These are phyloP conservation scores for Pestalotiopsis sp. DNA, from an alignment of 2,329 filamentous ascomycete genomes.

Conservation along the genomic window DNA sequence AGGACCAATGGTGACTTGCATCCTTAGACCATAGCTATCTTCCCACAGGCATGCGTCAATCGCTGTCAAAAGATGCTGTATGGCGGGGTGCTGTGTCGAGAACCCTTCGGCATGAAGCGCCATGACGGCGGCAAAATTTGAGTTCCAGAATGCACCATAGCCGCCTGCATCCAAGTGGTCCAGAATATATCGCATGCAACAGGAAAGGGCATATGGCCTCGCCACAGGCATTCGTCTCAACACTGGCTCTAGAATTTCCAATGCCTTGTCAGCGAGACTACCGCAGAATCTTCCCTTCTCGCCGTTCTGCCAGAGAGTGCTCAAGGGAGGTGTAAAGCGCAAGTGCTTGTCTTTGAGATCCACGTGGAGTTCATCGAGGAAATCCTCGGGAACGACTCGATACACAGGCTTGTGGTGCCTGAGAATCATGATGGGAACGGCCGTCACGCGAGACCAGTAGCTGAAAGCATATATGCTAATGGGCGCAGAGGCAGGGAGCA, in stretches of 20 bases:
- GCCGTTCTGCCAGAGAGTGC: conserved; percentile 16
- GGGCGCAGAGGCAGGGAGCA: conserved; percentile 26
- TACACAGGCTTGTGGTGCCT: conserved; percentile 32
- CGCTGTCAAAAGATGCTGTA: conserved; percentile 23
- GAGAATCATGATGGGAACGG: conserved; percentile 26
- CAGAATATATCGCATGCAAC: conserved; percentile 27
- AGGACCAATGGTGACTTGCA: conserved; percentile 30
- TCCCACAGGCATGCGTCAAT: conserved; percentile 29
- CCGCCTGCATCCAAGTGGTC: conserved; percentile 16
- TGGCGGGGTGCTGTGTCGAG: conserved; percentile 3
- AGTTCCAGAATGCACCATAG: conserved; percentile 8
- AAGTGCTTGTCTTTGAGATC: conserved; percentile 25
- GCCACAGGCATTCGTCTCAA: conserved; percentile 26
- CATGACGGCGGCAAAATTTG: conserved; percentile 6
- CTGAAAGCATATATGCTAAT: conserved; percentile 33
- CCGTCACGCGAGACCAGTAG: conserved; percentile 26
- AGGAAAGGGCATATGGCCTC: conserved; percentile 23
- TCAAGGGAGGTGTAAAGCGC: conserved; percentile 19
- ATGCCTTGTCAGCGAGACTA: conserved; percentile 29
- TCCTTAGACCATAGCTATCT: conserved; percentile 23
- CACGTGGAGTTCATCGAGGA: conserved; percentile 25
- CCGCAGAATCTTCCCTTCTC: conserved; percentile 25
- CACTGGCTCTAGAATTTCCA: conserved; percentile 28
- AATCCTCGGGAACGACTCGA: not conserved
- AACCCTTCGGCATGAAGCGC: conserved; percentile 4